phyloP scores from a whole-genome alignment of 2,329 filamentous ascomycete genomes.

The Aspergillus carbonarius region DNA sequence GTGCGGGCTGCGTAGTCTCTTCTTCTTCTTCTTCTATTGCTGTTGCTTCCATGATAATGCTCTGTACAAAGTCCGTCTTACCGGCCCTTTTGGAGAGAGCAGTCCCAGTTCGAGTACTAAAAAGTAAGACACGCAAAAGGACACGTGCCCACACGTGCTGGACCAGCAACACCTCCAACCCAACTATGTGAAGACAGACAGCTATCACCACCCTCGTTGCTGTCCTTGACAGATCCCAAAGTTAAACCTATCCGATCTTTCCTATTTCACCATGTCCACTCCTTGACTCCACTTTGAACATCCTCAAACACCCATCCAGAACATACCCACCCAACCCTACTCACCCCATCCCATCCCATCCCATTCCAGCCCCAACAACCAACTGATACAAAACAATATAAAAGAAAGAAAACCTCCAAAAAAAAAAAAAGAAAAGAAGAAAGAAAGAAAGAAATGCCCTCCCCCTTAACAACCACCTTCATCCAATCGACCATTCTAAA shows the following conservation, averaged over 20 bases:
- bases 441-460: slow-evolving; percentile 5
- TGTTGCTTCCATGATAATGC: too few species aligned
- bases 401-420: slow-evolving; percentile 3
- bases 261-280: background rate
- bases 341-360: background rate
- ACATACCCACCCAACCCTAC: background rate
- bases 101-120: background rate
- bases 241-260: background rate
- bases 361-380: background rate
- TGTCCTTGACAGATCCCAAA: background rate
- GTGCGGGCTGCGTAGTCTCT: slow-evolving; percentile 1
- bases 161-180: background rate
- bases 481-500: slow-evolving; percentile 40
- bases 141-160: background rate
- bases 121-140: background rate
- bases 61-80: too few species aligned
- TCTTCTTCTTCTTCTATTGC: background rate
- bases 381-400: background rate
- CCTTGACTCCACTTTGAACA: background rate
- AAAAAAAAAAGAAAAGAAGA: background rate
- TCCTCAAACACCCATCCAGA: background rate
- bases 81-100: too few species aligned
- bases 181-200: background rate
- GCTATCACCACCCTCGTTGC: background rate
- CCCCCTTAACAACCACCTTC: slow-evolving; percentile 34